Evolutionary conservation across 2,329 filamentous ascomycete genomes (phyloP).

Genomic region (Fusarium sp.): DNA sequence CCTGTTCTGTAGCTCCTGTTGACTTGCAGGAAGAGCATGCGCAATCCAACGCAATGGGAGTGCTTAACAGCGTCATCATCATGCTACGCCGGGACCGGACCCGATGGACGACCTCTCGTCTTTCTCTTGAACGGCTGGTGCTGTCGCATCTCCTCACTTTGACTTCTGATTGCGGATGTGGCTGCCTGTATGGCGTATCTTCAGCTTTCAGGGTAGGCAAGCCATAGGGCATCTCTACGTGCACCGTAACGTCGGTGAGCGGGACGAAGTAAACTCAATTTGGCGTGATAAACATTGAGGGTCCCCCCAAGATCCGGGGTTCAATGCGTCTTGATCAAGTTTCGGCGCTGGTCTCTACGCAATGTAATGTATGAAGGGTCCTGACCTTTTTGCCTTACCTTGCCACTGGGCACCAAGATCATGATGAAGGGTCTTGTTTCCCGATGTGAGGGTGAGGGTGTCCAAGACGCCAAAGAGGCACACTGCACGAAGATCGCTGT

Average conservation of each 20-base stretch:
- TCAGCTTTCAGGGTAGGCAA: conserved; percentile 16
- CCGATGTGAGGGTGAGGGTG: conserved; percentile 27
- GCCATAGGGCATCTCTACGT: neutral
- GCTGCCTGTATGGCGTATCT: conserved; percentile 34
- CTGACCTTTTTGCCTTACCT: conserved; percentile 12
- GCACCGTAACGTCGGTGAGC: conserved; percentile 41
- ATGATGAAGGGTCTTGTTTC: conserved; percentile 20
- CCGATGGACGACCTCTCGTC: neutral
- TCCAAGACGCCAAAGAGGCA: conserved; percentile 11
- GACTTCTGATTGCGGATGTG: conserved; percentile 30
- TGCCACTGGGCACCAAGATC: conserved; percentile 25
- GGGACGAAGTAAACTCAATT: conserved; percentile 9
- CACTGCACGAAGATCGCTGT: conserved; percentile 34
- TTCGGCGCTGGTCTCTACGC: conserved; percentile 2
- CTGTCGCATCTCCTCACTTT: conserved; percentile 7
- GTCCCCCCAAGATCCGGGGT: conserved; percentile 12
- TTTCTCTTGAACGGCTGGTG: conserved; percentile 1
- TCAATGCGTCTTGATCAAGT: conserved; percentile 10
- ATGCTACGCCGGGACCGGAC: neutral
- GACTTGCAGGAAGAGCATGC: conserved; percentile 32
- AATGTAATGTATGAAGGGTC: conserved; percentile 41
- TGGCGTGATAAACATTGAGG: conserved; percentile 1
- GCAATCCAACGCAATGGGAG: conserved; percentile 30
- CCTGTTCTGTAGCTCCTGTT: conserved; percentile 10
- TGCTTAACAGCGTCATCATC: conserved; percentile 33